Evolutionary conservation across 1,284 basidiomycete genomes (phyloP).

Genomic region (Violaceomyces palustris): DNA sequence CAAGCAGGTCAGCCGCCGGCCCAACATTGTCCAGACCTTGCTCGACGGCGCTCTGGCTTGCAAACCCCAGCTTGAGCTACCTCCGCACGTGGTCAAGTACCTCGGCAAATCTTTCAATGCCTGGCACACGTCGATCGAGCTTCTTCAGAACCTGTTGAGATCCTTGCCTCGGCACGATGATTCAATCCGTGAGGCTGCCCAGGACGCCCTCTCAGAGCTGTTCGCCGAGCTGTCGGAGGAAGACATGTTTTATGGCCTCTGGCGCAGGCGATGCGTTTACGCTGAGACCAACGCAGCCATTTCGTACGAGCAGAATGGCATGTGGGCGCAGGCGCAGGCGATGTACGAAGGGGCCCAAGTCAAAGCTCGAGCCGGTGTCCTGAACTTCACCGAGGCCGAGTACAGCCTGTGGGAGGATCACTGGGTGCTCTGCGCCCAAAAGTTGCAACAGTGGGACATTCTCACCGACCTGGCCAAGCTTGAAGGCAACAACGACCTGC

Average conservation of each 20-base stretch:
- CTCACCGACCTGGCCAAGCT: slow-evolving; percentile 71
- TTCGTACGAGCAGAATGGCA: slow-evolving; percentile 91
- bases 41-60: slow-evolving; percentile 79
- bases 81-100: slow-evolving; percentile 93
- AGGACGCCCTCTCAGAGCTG: slow-evolving; percentile 86
- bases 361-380: slow-evolving; percentile 73
- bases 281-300: slow-evolving; percentile 87
- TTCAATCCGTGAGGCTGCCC: slow-evolving; percentile 73
- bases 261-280: slow-evolving; percentile 82
- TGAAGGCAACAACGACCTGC: slow-evolving; percentile 85
- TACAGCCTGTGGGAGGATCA: slow-evolving; percentile 99
- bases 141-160: slow-evolving; percentile 75
- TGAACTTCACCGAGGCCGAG: slow-evolving; percentile 91
- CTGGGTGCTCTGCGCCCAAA: slow-evolving; percentile 93
- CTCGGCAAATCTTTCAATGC: slow-evolving; percentile 92
- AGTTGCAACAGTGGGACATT: slow-evolving; percentile 94
- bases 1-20: slow-evolving; percentile 81
- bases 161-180: slow-evolving; percentile 63
- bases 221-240: slow-evolving; percentile 95
- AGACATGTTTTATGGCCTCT: slow-evolving; percentile 95
- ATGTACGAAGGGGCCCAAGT: slow-evolving; percentile 87
- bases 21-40: slow-evolving; percentile 89
- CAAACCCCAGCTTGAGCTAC: slow-evolving; percentile 77
- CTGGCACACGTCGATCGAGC: slow-evolving; percentile 87
- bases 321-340: slow-evolving; percentile 88